A percentile compares a stretch with the other conserved stretches of the same genome.
phyloP scores from a whole-genome alignment of 2,329 filamentous ascomycete genomes.

The Phoma herbarum region DNA sequence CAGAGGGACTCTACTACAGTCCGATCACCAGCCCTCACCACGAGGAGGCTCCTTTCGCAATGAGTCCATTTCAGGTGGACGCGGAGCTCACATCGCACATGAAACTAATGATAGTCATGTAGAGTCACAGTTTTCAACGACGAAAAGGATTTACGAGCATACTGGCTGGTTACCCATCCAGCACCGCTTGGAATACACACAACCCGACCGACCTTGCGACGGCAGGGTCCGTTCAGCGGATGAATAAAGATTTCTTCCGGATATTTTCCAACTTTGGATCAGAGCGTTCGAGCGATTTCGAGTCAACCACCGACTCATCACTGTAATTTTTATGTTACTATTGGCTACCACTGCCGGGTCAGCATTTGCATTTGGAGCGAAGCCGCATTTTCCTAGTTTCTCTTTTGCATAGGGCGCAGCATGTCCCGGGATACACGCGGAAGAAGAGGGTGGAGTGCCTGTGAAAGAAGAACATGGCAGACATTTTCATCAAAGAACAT shows the following conservation, averaged over 20 bases:
- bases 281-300: slow-evolving; percentile 42
- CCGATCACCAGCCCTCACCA: slow-evolving; percentile 51
- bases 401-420: slow-evolving; percentile 38
- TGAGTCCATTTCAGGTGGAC: slow-evolving; percentile 45
- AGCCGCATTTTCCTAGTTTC: slow-evolving; percentile 40
- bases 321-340: slow-evolving; percentile 46
- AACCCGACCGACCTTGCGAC: slow-evolving; percentile 21
- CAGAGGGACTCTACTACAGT: slow-evolving; percentile 58
- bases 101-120: slow-evolving; percentile 55
- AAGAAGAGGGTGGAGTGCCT: slow-evolving; percentile 22
- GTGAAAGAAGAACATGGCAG: slow-evolving; percentile 11
- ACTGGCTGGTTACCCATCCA: slow-evolving; percentile 21
- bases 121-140: slow-evolving; percentile 25
- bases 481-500: slow-evolving; percentile 14
- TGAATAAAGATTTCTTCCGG: slow-evolving; percentile 40
- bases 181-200: slow-evolving; percentile 7
- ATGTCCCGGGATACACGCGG: slow-evolving; percentile 25
- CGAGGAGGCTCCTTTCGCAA: slow-evolving; percentile 48
- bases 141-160: slow-evolving; percentile 28
- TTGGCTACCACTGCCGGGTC: slow-evolving; percentile 30
- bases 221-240: slow-evolving; percentile 29
- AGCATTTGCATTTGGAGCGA: slow-evolving; percentile 48
- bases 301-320: slow-evolving; percentile 28
- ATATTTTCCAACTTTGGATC: slow-evolving; percentile 43
- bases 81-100: slow-evolving; percentile 48